phyloP scores from a whole-genome alignment of 345 rosid species.

The Melaleuca alternifolia region DNA sequence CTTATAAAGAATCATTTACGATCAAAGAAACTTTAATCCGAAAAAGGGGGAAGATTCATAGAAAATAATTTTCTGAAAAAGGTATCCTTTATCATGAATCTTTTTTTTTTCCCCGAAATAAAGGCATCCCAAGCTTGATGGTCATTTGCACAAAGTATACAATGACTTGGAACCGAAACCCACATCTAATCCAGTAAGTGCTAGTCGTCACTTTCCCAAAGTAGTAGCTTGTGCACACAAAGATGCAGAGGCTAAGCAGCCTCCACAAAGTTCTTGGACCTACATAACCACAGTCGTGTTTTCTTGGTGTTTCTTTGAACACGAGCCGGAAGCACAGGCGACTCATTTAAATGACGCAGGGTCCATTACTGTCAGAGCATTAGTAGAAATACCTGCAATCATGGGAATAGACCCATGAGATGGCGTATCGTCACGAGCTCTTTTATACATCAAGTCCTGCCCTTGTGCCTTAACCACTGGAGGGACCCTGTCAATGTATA shows the following conservation, averaged over 20 bases:
- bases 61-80: background rate
- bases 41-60: background rate
- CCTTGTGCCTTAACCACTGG: background rate
- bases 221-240: background rate
- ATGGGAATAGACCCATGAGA: background rate
- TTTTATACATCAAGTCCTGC: background rate
- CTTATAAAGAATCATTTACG: no score
- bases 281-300: background rate
- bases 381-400: background rate
- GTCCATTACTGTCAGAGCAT: background rate
- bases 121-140: background rate
- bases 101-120: no score
- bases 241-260: background rate
- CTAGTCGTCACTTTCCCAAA: background rate
- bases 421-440: background rate
- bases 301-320: background rate
- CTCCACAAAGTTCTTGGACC: background rate
- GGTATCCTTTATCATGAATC: background rate
- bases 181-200: background rate
- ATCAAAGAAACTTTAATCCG: background rate
- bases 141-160: background rate
- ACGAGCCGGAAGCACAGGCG: background rate
- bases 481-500: background rate
- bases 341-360: background rate
- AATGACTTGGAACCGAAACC: background rate